Evolutionary conservation across 208 protist genomes (phyloP), one percentile per base, ranked within the genome.

Genomic region (Jaenimonas drosophilae): DNA sequence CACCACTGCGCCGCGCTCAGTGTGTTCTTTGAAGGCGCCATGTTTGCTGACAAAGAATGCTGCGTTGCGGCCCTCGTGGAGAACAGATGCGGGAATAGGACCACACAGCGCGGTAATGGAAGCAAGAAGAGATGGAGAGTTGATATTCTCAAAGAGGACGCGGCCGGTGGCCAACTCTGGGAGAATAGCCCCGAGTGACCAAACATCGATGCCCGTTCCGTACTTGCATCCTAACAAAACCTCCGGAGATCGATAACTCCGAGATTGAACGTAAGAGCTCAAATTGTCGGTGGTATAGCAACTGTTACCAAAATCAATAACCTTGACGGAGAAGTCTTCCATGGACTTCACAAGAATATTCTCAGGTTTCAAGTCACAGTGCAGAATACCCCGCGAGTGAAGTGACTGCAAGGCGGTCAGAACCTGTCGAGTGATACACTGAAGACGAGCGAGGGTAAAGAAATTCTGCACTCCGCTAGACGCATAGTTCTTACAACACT

Each of bases 291-390:
- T 82, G 25, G 55, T 52, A 63, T 82, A 93, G 55, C 81, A 93
- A 17, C 49, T 69, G 21, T 66, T 84, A 29, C 85, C 85, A 64
- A 93, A 88, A 42, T 93, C 85, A 48, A 93, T 88, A 20, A 92
- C 62, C 54, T 89, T 90, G 19, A 93, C 69, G 31, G 72, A 57
- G 52, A 79, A 91, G 31, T 51, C 45, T 23, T 47, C 69, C 37
- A 73, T 85, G 4, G 61, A 88, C 43, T 78, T 70, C 46, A 95
- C 91, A 24, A 95, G 63, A 63, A 93, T 85, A 59, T 93, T 93
- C 42, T 93, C 84, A 16, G 81, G 81, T 49, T 94, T 94, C 4
- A 94, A 58, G 49, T 94, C 85, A 47, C 81, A 94, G 53, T 94
- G 85, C 33, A 94, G 76, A 32, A 96, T 51, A 12, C 59, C 40